phyloP scores from a whole-genome alignment of 129 eudicot species.

The Ambrosia trifida region DNA sequence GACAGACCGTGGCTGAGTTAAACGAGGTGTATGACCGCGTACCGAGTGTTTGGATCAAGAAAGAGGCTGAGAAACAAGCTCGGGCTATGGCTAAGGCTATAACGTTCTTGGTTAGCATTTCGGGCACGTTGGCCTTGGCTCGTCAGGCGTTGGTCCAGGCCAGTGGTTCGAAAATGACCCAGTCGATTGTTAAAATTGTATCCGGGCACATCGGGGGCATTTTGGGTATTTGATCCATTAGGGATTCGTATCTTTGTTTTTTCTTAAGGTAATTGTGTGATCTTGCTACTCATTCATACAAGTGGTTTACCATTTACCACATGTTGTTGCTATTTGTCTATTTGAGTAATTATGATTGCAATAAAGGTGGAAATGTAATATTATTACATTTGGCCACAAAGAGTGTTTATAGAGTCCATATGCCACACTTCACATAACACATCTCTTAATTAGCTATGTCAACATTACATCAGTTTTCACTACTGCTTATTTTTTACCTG shows the following conservation, averaged over 20 bases:
- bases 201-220: constrained; percentile 5
- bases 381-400: too few species aligned
- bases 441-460: too few species aligned
- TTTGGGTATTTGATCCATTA: constrained; percentile 16
- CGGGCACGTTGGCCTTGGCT: constrained; percentile 24
- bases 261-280: neutral
- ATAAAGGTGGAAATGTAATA: too few species aligned
- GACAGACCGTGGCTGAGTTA: constrained; percentile 18
- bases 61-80: constrained; percentile 25
- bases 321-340: too few species aligned
- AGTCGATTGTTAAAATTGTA: constrained; percentile 22
- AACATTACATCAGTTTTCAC: too few species aligned
- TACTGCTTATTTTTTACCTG: too few species aligned
- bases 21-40: constrained; percentile 17
- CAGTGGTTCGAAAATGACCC: constrained; percentile 20
- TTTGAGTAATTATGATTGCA: too few species aligned
- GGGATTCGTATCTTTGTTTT: neutral
- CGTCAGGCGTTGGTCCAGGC: constrained; percentile 27
- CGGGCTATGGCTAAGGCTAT: constrained; percentile 30
- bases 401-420: too few species aligned
- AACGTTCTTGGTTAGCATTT: constrained; percentile 34
- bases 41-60: constrained; percentile 19
- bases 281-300: neutral
- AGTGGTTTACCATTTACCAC: too few species aligned
- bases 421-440: too few species aligned